Conservation (phyloP, 441 rosid genomes). For the Euphorbia schlechtendalii region DNA sequence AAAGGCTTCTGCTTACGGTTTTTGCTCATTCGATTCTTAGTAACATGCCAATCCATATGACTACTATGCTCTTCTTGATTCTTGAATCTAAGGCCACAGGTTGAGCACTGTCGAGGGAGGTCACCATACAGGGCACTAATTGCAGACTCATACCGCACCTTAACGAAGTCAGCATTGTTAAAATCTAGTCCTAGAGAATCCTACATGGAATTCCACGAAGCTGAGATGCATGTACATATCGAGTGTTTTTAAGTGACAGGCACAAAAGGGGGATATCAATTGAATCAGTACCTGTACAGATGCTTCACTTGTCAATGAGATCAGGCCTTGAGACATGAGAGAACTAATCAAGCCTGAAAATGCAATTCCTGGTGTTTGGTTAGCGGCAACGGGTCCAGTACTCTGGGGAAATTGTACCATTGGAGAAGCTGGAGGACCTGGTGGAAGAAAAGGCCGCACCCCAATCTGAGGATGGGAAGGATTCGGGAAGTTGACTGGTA, state of each 20-base stretch:
- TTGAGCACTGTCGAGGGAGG: slow-evolving; percentile 95
- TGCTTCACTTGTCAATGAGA: slow-evolving; percentile 56
- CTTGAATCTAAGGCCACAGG: slow-evolving; percentile 93
- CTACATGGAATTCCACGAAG: slow-evolving; percentile 37
- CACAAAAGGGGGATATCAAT: slow-evolving; percentile 16
- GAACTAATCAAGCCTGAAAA: slow-evolving; percentile 79
- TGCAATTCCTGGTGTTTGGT: slow-evolving; percentile 47
- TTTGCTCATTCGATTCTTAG: slow-evolving; percentile 91
- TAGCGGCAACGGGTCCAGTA: slow-evolving; percentile 36
- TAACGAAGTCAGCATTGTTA: slow-evolving; percentile 70
- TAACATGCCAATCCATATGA: slow-evolving; percentile 99
- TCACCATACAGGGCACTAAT: slow-evolving; percentile 66
- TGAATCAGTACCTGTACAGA: slow-evolving; percentile 56
- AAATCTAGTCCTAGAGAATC: slow-evolving; percentile 70
- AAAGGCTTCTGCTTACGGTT: slow-evolving; percentile 83
- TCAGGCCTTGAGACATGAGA: slow-evolving; percentile 90
- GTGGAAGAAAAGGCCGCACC: slow-evolving; percentile 53
- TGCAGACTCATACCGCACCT: slow-evolving; percentile 76
- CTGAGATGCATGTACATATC: slow-evolving; percentile 16
- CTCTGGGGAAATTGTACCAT: slow-evolving; percentile 40
- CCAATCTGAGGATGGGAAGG: slow-evolving; percentile 34
- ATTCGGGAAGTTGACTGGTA: slow-evolving; percentile 36
- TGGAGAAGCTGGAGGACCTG: slow-evolving; percentile 48
- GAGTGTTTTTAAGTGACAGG: neutral
- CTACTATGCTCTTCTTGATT: slow-evolving; percentile 91